Evolutionary conservation across 2,329 filamentous ascomycete species (phyloP).

Genomic region (Akanthomyces uredinophilus): DNA sequence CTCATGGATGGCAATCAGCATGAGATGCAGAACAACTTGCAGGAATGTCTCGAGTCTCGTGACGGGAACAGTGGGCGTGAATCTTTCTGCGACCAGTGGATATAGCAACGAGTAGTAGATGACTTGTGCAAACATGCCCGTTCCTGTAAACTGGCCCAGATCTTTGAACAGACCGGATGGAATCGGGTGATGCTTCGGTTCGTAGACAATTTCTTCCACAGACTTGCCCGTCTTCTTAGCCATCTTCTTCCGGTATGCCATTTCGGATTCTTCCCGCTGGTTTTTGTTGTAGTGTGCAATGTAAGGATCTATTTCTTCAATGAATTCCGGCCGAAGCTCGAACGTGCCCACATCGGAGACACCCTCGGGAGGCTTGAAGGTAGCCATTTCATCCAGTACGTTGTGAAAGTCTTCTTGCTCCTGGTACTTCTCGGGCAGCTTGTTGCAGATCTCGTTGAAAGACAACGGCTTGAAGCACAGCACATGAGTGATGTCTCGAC

Average conservation of each 20-base stretch:
- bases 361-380: conserved; percentile 84
- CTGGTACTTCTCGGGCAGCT: conserved; percentile 81
- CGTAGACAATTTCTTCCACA: conserved; percentile 80
- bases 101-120: conserved; percentile 86
- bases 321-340: conserved; percentile 78
- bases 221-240: conserved; percentile 81
- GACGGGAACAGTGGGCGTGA: conserved; percentile 68
- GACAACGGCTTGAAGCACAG: conserved; percentile 95
- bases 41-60: conserved; percentile 88
- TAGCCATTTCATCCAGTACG: conserved; percentile 81
- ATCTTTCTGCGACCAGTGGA: conserved; percentile 61
- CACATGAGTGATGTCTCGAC: conserved; percentile 86
- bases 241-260: conserved; percentile 79
- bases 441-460: conserved; percentile 83
- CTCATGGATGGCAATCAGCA: conserved; percentile 80
- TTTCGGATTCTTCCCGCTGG: conserved; percentile 91
- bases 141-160: conserved; percentile 74
- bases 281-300: conserved; percentile 96
- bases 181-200: conserved; percentile 76
- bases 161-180: conserved; percentile 70
- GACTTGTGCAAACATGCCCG: conserved; percentile 81
- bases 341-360: conserved; percentile 91
- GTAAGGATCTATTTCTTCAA: conserved; percentile 90
- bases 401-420: conserved; percentile 85
- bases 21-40: conserved; percentile 83